A percentile compares a stretch with the other conserved stretches of the same genome.
Conservation (phyloP, 768 basidiomycete species). For the Mycena venus region DNA sequence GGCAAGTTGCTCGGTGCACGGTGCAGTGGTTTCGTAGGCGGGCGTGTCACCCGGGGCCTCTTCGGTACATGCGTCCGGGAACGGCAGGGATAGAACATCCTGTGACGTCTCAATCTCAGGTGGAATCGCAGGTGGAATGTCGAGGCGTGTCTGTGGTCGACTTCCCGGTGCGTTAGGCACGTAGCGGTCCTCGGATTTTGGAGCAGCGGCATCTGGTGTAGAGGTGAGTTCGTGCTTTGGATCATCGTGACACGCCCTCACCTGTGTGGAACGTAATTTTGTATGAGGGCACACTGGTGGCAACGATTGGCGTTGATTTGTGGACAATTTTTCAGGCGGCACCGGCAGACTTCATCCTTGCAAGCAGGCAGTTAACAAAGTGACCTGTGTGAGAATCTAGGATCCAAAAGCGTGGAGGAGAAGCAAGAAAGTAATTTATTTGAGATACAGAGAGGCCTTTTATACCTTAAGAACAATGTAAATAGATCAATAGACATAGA, state of each 20-base stretch:
- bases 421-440: no score
- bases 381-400: no score
- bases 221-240: background rate
- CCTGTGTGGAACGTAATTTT: conserved; percentile 6
- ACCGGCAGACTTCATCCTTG: background rate
- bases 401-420: no score
- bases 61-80: background rate
- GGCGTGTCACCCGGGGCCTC: background rate
- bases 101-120: background rate
- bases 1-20: background rate
- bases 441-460: no score
- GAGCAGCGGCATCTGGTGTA: background rate
- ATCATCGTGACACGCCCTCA: background rate
- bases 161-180: background rate
- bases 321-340: background rate
- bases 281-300: conserved; percentile 1
- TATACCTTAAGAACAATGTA: no score
- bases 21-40: background rate
- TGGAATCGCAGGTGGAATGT: background rate
- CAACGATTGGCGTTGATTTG: background rate
- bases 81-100: background rate
- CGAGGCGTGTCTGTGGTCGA: background rate
- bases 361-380: background rate
- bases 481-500: no score
- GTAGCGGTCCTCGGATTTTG: background rate